Percentiles rank a stretch among this genome's conserved stretches.
phyloP scores from a whole-genome alignment of 2,329 filamentous ascomycete species.

The Triangularia verruculosa region DNA sequence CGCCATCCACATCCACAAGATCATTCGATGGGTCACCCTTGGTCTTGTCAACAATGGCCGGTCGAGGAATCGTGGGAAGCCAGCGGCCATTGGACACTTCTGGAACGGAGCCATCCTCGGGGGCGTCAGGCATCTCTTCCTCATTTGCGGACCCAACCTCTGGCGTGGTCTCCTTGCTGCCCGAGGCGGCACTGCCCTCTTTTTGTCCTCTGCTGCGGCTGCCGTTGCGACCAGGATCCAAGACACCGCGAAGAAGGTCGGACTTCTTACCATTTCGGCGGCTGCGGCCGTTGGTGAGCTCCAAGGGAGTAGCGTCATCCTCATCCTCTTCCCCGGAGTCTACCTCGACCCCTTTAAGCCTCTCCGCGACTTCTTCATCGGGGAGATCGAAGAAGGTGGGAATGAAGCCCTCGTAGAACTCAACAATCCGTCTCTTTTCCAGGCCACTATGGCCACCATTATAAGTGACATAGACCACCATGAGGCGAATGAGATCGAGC shows the following conservation, averaged over 20 bases:
- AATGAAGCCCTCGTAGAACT: constrained; percentile 75
- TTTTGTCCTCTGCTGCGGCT: constrained; percentile 70
- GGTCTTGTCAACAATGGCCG: constrained; percentile 45
- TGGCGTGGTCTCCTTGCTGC: constrained; percentile 85
- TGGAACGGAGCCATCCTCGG: constrained; percentile 55
- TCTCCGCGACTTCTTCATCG: constrained; percentile 64
- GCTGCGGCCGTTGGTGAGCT: constrained; percentile 65
- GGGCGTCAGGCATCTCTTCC: constrained; percentile 66
- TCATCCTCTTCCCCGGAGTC: constrained; percentile 73
- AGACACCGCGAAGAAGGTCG: constrained; percentile 78
- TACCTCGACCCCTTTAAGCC: constrained; percentile 61
- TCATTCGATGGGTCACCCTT: constrained; percentile 33
- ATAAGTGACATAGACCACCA: constrained; percentile 63
- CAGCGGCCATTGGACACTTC: constrained; percentile 64
- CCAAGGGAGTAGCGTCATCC: constrained; percentile 69
- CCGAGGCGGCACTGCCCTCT: constrained; percentile 72
- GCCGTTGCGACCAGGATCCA: constrained; percentile 73
- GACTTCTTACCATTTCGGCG: constrained; percentile 74
- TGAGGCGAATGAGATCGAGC: constrained; percentile 58
- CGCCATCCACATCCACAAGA: constrained; percentile 56
- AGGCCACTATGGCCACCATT: constrained; percentile 68
- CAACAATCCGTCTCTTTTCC: constrained; percentile 70
- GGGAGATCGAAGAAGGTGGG: constrained; percentile 74
- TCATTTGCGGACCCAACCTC: constrained; percentile 75
- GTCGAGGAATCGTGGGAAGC: constrained; percentile 60